Evolutionary conservation across 2,329 filamentous ascomycete species (phyloP).

Genomic region (Botrytis pseudocinerea): DNA sequence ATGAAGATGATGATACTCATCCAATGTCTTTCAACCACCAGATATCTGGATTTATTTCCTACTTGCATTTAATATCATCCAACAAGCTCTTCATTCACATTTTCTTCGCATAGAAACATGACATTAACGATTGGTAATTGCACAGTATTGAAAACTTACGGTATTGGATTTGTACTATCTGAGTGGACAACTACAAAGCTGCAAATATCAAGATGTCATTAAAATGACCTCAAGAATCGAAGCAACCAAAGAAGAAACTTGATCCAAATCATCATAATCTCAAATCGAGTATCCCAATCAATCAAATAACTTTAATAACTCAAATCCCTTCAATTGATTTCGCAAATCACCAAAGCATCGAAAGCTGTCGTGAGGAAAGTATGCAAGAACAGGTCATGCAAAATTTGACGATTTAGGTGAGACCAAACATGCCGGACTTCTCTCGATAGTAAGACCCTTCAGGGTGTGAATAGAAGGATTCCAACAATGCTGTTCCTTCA

Average conservation of each 20-base stretch:
- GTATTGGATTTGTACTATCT: conserved; percentile 16
- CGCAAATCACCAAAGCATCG: neutral
- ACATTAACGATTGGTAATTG: neutral
- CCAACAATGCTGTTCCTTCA: conserved; percentile 22
- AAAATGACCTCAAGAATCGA: conserved; percentile 11
- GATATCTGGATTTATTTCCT: neutral
- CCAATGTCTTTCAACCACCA: neutral
- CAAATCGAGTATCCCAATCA: conserved; percentile 11
- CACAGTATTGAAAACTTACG: neutral
- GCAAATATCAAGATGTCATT: conserved; percentile 16
- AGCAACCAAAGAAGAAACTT: conserved; percentile 18
- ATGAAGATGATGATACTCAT: neutral
- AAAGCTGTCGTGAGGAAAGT: conserved; percentile 11
- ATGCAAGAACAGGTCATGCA: conserved; percentile 17
- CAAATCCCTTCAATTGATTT: neutral
- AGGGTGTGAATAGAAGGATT: conserved; percentile 1
- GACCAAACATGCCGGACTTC: neutral
- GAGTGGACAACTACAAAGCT: conserved; percentile 18
- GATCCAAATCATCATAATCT: conserved; percentile 18
- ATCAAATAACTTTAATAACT: conserved; percentile 4
- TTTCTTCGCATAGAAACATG: neutral
- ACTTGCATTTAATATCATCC: neutral
- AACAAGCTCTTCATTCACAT: neutral
- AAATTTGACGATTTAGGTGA: neutral
- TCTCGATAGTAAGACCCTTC: conserved; percentile 16